Base-by-base conservation (phyloP, 805 yeast species). In the Candida insectalens region DNA sequence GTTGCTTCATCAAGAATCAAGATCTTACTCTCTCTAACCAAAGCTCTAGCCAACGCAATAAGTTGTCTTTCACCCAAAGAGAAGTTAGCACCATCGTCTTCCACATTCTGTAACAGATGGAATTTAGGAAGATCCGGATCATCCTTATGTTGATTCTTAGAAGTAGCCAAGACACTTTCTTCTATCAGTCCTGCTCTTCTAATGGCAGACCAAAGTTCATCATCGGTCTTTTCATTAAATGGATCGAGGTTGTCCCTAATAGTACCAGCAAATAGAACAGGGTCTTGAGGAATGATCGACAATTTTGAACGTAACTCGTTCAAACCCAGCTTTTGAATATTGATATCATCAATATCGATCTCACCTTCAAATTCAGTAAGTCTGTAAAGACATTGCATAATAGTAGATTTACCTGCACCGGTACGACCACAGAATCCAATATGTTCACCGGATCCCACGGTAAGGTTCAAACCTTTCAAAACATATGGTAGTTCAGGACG, bases 381-480 rank as follows among this genome's bases (percentile, higher is more conserved):
- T 43, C 83, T 59, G 49, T 67, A 77, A 33, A 77, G 54, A 2
- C 79, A 76, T 18, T 72, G 63, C 75, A 75, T 74, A 33, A 77
- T 69, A 6, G 81, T 68, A 3, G 77, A 61, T 55, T 76, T 77
- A 36, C 95, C 95, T 5, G 94, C 92, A 47, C 95, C 95, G 0
- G 95, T 83, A 53, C 95, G 69, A 26, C 95, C 95, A 62, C 89
- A 80, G 36, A 83, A 73, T 31, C 94, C 95, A 44, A 83, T 65
- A 49, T 77, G 81, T 51, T 82, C 82, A 13, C 69, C 63, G 1
- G 77, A 67, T 5, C 61, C 51, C 23, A 81, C 61, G 4, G 36
- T 56, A 45, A 66, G 48, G 25, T 43, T 52, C 37, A 76, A 43
- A 37, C 65, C 44, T 35, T 69, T 69, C 48, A 77, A 59, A 3